Evolutionary conservation across 345 rosid genomes (phyloP), one percentile per base, ranked within the genome.

Genomic region (Arabidopsis suecica): DNA sequence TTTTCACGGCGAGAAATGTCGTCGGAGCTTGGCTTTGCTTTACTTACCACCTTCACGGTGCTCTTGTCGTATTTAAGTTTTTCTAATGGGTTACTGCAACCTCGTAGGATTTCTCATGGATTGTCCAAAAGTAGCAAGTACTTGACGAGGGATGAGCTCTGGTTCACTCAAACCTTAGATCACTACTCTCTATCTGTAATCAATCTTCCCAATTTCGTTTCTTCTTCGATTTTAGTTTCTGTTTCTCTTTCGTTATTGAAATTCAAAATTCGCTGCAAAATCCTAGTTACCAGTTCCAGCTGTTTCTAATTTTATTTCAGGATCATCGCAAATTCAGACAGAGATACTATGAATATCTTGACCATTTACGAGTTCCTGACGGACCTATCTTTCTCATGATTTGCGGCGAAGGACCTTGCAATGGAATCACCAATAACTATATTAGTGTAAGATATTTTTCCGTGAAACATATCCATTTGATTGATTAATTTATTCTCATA

Each of bases 121-220:
- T 65, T 84, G 12, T 65, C 88, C 9, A 76, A 7, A 63, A 54
- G 61, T 47, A 11, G 77, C 71, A 61, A 72, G 51, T 91, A 81
- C 83, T 87, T 90, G 87, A 94, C 95, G 61, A 85, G 84, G 4
- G 48, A 83, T 42, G 91, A 82, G 66, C 90, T 81, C 74, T 94
- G 96, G 96, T 84, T 90, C 79, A 83, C 86, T 81, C 98, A 94
- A 79, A 91, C 85, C 80, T 87, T 91, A 72, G 96, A 94, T 74
- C 97, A 94, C 83, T 94, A 68, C 82, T 88, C 96, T 59, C 93
- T 97, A 7, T 80, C 72, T 23, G 99, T 94, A 88, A 72, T 45
- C 57, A 38, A 33, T 14, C 58, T 51, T 58, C 59, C 18, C 49
- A 14, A 37, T 73, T 34, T 12, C 63, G 34, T 20, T 48, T 58